Evolutionary conservation across 306 rosid species (phyloP).

Genomic region (Lupinus albus): DNA sequence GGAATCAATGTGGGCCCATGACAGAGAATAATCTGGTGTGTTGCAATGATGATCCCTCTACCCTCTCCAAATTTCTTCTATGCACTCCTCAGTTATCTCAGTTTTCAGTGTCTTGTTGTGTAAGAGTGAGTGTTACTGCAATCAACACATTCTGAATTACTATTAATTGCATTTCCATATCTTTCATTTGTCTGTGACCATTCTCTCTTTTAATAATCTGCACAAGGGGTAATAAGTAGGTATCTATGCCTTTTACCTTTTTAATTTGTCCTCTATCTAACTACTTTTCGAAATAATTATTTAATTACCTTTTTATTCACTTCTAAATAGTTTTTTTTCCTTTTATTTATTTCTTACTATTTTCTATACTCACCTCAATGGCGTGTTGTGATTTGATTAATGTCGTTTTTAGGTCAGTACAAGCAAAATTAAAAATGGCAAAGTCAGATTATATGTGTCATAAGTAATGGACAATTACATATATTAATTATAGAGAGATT

Average conservation of each 20-base stretch:
- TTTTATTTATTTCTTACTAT: background rate
- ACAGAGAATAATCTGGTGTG: conserved; percentile 65
- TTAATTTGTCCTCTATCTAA: conserved; percentile 29
- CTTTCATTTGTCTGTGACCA: background rate
- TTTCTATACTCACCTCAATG: conserved; percentile 5
- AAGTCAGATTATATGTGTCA: too few species aligned
- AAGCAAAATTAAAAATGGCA: too few species aligned
- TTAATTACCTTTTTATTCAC: background rate
- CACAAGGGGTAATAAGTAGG: conserved; percentile 26
- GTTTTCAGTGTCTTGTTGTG: conserved; percentile 47
- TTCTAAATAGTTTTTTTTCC: background rate
- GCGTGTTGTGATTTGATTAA: conserved; percentile 36
- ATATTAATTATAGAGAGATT: too few species aligned
- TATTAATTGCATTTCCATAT: conserved; percentile 22
- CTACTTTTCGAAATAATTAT: background rate
- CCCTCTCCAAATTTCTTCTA: conserved; percentile 32
- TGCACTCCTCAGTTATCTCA: conserved; percentile 43
- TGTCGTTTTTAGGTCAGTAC: conserved; percentile 30
- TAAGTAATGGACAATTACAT: too few species aligned
- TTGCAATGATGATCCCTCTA: conserved; percentile 59
- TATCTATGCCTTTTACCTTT: conserved; percentile 5
- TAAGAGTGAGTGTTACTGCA: conserved; percentile 41
- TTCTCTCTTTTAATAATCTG: conserved; percentile 21
- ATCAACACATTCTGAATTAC: conserved; percentile 38
- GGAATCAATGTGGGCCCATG: conserved; percentile 70